Percentiles rank a stretch among this genome's conserved stretches.
Conservation (phyloP, 768 basidiomycete genomes). For the Boletus edulis region DNA sequence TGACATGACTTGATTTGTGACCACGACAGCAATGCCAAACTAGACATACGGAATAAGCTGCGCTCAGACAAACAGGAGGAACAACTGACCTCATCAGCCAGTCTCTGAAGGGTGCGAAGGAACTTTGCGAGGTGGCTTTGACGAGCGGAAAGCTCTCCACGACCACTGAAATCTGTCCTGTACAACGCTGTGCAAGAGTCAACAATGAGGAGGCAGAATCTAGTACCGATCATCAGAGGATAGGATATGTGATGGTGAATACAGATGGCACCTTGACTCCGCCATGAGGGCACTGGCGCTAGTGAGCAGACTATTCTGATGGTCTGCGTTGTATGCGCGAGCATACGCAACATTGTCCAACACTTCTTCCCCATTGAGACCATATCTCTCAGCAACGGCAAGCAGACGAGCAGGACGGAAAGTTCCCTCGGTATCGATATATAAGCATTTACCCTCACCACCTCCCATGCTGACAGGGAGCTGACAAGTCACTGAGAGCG, state of each 20-base stretch:
- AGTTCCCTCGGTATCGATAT: constrained; percentile 98
- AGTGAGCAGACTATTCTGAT: constrained; percentile 86
- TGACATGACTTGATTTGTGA: constrained; percentile 99
- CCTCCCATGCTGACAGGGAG: constrained; percentile 97
- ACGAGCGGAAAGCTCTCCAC: constrained; percentile 92
- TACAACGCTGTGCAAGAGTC: constrained; percentile 97
- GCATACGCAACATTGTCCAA: constrained; percentile 99
- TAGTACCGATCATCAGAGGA: constrained; percentile 31
- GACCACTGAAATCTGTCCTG: constrained; percentile 92
- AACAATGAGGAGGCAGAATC: constrained; percentile 94
- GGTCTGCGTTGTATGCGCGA: constrained; percentile 97
- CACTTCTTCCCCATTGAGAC: constrained; percentile 97
- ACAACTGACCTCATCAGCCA: constrained; percentile 87
- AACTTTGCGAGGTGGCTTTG: constrained; percentile 97
- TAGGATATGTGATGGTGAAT: constrained; percentile 13
- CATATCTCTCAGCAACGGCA: constrained; percentile 92
- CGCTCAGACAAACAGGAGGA: neutral
- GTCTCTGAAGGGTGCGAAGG: constrained; percentile 83
- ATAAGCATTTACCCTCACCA: constrained; percentile 97
- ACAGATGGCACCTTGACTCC: constrained; percentile 75
- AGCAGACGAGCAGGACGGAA: constrained; percentile 95
- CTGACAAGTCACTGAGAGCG: constrained; percentile 97
- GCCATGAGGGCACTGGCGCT: constrained; percentile 98
- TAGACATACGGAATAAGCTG: constrained; percentile 31
- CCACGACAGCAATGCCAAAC: constrained; percentile 98